phyloP scores from a whole-genome alignment of 192 early-diverging fungal species.

The Podila epigama region DNA sequence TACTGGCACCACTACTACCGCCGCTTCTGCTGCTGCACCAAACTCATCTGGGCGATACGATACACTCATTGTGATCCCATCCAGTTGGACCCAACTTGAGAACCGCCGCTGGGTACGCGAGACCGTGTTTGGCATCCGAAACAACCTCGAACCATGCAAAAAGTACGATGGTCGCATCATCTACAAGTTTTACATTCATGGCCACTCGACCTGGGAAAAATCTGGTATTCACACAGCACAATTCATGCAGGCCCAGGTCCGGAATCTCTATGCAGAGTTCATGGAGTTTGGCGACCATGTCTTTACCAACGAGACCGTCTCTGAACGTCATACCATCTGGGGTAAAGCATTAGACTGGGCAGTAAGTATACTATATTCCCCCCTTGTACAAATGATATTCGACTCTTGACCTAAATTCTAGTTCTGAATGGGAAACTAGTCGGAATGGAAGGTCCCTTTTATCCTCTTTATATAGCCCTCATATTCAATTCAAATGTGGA shows the following conservation, averaged over 20 bases:
- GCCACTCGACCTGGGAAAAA: conserved; percentile 18
- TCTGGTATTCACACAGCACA: conserved; percentile 15
- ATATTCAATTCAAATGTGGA: no score
- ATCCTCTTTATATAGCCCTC: no score
- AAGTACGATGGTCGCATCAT: conserved; percentile 45
- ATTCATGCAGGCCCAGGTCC: conserved; percentile 27
- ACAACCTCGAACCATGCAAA: conserved; percentile 62
- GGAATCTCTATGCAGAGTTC: conserved; percentile 54
- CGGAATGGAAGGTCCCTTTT: neutral
- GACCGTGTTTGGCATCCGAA: conserved; percentile 58
- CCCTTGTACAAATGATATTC: neutral
- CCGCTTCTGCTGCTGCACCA: neutral
- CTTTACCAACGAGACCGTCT: conserved; percentile 19
- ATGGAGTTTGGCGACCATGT: conserved; percentile 61
- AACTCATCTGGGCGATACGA: conserved; percentile 48
- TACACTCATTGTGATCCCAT: conserved; percentile 56
- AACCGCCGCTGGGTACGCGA: conserved; percentile 58
- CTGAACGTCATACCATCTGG: conserved; percentile 24
- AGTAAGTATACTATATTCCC: conserved; percentile 19
- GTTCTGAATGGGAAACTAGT: neutral
- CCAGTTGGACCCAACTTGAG: conserved; percentile 39
- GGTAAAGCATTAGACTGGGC: conserved; percentile 37
- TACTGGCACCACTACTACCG: neutral
- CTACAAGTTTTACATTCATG: conserved; percentile 58
- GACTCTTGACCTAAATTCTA: neutral